Evolutionary conservation across 345 rosid genomes (phyloP), one percentile per base, ranked within the genome.

Genomic region (Clarkia xantiana): DNA sequence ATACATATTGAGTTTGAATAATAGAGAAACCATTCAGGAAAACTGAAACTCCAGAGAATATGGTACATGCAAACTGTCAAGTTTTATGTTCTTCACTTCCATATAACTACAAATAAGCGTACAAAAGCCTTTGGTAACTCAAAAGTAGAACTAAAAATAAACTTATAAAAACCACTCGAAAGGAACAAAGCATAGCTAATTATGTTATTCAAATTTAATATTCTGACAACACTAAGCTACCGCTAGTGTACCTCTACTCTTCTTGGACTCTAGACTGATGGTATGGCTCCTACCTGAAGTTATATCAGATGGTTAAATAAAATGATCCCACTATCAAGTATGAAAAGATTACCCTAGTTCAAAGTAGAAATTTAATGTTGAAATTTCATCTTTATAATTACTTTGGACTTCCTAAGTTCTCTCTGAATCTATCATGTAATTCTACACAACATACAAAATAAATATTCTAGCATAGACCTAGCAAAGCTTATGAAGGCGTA

Each of bases 211-310:
- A 54, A 13, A 53, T 82, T 49, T 71, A 72, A 40, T 63, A 78
- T 38, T 62, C 67, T 0, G 51, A 68, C 41, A 55, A 59, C 55
- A 67, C 79, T 2, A 34, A 45, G 38, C 56, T 58, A 15, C 68
- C 71, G 0, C 54, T 79, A 23, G 70, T 65, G 42, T 72, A 71
- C 62, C 66, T 90, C 47, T 90, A 89, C 68, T n/a, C n/a, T 79
- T 86, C 54, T 76, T 90, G 14, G 97, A 90, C 71, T 90, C n/a
- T n/a, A n/a, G n/a, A n/a, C 94, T 15, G 97, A 95, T 0, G 97
- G 95, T n/a, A n/a, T 45, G 95, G 94, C 15, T 82, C 97, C 9
- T 89, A 85, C 91, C 95, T 1, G 72, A 85, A 57, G 82, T 82
- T 52, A 63, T 85, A 57, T 89, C 97, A 58, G 67, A 53, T 48